Evolutionary conservation across 345 rosid species (phyloP).

Genomic region (Luvunga scandens): DNA sequence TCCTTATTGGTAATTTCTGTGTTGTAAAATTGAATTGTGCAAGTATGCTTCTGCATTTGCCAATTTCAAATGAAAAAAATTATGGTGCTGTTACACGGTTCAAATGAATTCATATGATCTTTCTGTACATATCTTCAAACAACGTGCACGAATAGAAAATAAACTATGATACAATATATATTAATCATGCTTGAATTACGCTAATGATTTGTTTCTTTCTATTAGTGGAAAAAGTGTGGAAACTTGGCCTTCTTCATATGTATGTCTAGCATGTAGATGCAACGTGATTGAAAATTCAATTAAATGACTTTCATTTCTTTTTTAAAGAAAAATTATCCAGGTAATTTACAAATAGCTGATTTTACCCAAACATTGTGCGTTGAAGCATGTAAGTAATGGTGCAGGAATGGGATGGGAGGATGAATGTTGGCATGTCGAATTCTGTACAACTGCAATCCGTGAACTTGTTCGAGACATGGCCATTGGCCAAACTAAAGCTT

Average conservation of each 20-base stretch:
- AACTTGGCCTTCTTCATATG: neutral
- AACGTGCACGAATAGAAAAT: neutral
- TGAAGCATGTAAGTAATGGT: neutral
- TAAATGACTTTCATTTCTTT: neutral
- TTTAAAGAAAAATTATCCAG: too few relatives aligned
- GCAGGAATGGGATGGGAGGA: slow-evolving; percentile 95
- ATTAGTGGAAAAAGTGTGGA: neutral
- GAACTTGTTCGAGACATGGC: slow-evolving; percentile 72
- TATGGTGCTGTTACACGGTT: too few relatives aligned
- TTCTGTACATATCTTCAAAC: too few relatives aligned
- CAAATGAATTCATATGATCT: too few relatives aligned
- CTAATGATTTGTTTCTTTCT: neutral
- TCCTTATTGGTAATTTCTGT: too few relatives aligned
- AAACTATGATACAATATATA: neutral
- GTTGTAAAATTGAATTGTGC: too few relatives aligned
- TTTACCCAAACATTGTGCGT: neutral
- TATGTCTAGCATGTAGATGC: neutral
- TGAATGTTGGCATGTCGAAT: slow-evolving; percentile 78
- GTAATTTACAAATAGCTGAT: too few relatives aligned
- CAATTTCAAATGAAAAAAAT: too few relatives aligned
- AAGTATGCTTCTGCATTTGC: too few relatives aligned
- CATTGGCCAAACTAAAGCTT: slow-evolving; percentile 64
- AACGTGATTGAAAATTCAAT: neutral
- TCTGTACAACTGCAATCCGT: slow-evolving; percentile 91
- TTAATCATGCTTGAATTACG: neutral